Evolutionary conservation across 2,329 filamentous ascomycete genomes (phyloP), one percentile per base, ranked within the genome.

Genomic region (Colletotrichum eleusines): DNA sequence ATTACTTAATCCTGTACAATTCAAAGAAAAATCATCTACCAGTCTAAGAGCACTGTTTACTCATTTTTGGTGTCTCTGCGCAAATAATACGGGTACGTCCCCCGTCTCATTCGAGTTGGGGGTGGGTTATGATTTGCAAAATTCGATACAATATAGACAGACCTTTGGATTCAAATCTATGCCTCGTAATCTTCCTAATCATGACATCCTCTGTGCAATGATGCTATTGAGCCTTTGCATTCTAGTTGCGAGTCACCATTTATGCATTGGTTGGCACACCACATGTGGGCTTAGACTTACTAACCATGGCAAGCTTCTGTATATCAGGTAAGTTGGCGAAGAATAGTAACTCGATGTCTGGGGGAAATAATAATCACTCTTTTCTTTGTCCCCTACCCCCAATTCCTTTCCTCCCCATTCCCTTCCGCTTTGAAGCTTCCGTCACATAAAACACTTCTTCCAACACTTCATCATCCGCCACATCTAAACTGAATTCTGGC

Each of bases 1-100:
- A 33, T 46, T 44, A 63, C 5, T 16, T 63, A 63, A 55, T 63
- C 5, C 2, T 33, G 50, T 33, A 63, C 18, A 20, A 55, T 42
- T 26, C 16, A 16, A 7, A 38, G 48, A 28, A n/a, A 31, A 31
- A 20, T 5, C 3, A 3, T 1, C 51, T 11, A 2, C 20, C 2
- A 9, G n/a, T n/a, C n/a, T n/a, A 14, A 16, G 6, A 20, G 16
- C 16, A 9, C 16, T 31, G 14, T 11, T 11, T 16, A 35, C 31
- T 4, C 8, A 7, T 2, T 35, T 3, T 9, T 3, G 7, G 1
- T 5, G 4, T 16, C 31, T 35, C 11, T 16, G 31, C 20, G 6
- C 51, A 54, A 12, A 2, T 3, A 1, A 16, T 18, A 33, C n/a
- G 3, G 7, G 4, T 40, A 14, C n/a, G n/a, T 23, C 11, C 11